Conservation (phyloP, 805 yeast species). For the Starmerella vaccinii region DNA sequence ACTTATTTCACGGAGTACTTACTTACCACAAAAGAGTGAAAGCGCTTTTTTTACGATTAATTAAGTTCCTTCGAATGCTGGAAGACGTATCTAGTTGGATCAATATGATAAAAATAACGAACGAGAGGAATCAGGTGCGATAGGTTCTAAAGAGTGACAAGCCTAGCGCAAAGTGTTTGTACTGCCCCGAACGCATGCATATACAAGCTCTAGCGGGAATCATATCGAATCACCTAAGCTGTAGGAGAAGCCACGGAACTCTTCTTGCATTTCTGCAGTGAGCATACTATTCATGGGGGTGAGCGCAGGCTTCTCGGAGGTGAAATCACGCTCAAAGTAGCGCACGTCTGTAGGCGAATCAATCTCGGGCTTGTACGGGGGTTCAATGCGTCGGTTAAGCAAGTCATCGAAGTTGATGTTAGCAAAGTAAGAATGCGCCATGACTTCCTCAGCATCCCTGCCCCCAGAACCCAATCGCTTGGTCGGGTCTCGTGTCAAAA, state of each 20-base stretch:
- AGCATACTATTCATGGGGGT: slow-evolving; percentile 88
- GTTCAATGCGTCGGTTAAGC: slow-evolving; percentile 55
- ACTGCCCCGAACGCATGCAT: not conserved
- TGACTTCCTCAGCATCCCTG: slow-evolving; percentile 82
- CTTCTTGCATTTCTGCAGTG: slow-evolving; percentile 83
- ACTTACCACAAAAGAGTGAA: no score
- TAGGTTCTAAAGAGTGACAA: not conserved
- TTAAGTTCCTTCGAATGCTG: slow-evolving; percentile 2
- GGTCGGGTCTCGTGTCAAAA: slow-evolving; percentile 79
- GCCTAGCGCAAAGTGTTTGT: not conserved
- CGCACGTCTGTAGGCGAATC: slow-evolving; percentile 82
- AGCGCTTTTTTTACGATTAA: no score
- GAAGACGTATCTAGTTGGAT: not conserved
- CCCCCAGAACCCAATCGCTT: slow-evolving; percentile 79
- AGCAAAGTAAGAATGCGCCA: slow-evolving; percentile 88
- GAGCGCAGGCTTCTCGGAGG: slow-evolving; percentile 84
- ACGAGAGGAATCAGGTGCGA: not conserved
- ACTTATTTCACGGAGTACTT: no score
- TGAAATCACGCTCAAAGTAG: slow-evolving; percentile 89
- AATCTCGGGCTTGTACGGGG: slow-evolving; percentile 85
- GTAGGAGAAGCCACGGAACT: slow-evolving; percentile 93
- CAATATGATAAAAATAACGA: not conserved
- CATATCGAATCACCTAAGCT: slow-evolving; percentile 27
- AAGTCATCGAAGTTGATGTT: slow-evolving; percentile 87
- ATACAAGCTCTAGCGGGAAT: no score